Evolutionary conservation across 305 asterid genomes (phyloP).

Genomic region (Solanum hybrid): DNA sequence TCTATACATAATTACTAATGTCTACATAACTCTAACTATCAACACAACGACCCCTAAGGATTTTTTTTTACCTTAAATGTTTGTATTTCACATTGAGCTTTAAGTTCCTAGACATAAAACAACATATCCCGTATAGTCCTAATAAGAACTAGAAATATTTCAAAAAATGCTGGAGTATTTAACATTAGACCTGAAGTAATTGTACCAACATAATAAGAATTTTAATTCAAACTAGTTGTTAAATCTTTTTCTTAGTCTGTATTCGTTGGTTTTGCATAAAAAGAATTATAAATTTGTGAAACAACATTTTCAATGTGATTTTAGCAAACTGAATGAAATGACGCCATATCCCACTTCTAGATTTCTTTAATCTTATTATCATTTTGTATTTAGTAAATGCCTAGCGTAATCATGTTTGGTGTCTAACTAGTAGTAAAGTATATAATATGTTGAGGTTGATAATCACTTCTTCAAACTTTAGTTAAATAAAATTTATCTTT

Average conservation of each 20-base stretch:
- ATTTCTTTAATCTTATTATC: constrained; percentile 6
- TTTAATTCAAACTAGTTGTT: background rate
- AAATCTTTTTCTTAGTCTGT: background rate
- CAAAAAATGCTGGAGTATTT: background rate
- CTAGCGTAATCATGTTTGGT: constrained; percentile 6
- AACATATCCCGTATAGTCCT: background rate
- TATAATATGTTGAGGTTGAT: background rate
- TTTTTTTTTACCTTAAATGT: background rate
- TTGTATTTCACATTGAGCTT: background rate
- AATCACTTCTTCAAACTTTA: background rate
- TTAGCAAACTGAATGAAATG: background rate
- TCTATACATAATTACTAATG: background rate
- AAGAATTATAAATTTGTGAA: background rate
- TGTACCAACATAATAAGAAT: background rate
- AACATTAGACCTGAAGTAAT: background rate
- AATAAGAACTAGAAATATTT: background rate
- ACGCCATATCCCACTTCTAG: constrained; percentile 18
- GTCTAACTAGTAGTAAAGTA: background rate
- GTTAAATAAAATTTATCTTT: background rate
- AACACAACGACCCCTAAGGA: background rate
- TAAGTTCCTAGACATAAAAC: background rate
- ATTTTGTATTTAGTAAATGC: background rate
- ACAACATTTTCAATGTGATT: background rate
- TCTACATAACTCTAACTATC: background rate
- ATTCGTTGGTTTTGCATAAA: background rate